A percentile compares a stretch with the other conserved stretches of the same genome.
phyloP scores from a whole-genome alignment of 2,329 filamentous ascomycete genomes.

The Colletotrichum magnum region DNA sequence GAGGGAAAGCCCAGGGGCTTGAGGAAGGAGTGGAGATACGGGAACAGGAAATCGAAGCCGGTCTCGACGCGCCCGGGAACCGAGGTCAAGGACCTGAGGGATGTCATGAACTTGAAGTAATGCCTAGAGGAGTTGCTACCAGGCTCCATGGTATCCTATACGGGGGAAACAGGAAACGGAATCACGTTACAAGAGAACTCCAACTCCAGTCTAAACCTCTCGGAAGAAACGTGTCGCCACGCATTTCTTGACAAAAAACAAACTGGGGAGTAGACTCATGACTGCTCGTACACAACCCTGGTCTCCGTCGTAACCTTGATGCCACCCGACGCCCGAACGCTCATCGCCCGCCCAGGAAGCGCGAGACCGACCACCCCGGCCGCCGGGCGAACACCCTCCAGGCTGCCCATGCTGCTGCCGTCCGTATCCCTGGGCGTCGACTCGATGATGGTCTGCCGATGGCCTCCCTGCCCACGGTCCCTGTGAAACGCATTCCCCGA shows the following conservation, averaged over 20 bases:
- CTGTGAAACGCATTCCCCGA: conserved; percentile 17
- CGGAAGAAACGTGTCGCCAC: background rate
- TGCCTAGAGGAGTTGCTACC: too few species aligned
- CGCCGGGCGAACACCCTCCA: background rate
- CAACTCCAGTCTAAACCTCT: background rate
- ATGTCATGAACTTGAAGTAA: conserved; percentile 33
- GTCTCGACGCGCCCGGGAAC: conserved; percentile 41
- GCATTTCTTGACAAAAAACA: background rate
- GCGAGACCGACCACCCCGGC: background rate
- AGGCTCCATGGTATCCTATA: background rate
- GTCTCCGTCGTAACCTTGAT: conserved; percentile 37
- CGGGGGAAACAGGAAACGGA: background rate
- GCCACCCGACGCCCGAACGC: conserved; percentile 1
- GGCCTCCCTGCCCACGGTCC: background rate
- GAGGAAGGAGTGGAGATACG: conserved; percentile 43
- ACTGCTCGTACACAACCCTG: conserved; percentile 22
- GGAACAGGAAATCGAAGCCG: conserved; percentile 38
- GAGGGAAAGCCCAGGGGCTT: conserved; percentile 40
- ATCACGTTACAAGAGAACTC: background rate
- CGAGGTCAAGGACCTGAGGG: conserved; percentile 43
- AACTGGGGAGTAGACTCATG: background rate
- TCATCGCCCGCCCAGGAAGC: background rate
- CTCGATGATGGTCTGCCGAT: conserved; percentile 12
- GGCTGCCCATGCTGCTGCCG: background rate
- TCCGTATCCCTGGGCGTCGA: conserved; percentile 5